Evolutionary conservation across 345 rosid species (phyloP).

Genomic region (Eutrema japonicum): DNA sequence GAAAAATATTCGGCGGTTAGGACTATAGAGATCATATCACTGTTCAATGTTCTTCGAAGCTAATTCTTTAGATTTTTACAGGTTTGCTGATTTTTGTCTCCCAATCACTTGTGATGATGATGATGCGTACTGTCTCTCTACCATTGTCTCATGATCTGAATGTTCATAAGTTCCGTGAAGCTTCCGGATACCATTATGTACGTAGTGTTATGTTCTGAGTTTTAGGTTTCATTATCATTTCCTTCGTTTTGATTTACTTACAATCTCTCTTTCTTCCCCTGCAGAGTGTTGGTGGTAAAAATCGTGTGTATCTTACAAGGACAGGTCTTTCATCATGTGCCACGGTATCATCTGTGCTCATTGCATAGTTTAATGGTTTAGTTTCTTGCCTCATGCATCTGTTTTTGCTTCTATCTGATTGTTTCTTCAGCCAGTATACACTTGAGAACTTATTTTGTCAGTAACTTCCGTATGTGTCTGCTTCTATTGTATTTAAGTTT

Average conservation of each 20-base stretch:
- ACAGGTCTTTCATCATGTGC: slow-evolving; percentile 58
- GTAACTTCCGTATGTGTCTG: background rate
- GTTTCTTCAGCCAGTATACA: slow-evolving; percentile 4
- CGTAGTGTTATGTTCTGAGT: background rate
- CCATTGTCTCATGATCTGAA: slow-evolving; percentile 59
- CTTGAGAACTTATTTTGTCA: background rate
- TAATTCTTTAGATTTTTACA: slow-evolving; percentile 23
- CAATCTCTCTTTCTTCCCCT: slow-evolving; percentile 10
- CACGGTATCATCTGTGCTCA: slow-evolving; percentile 56
- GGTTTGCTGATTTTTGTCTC: slow-evolving; percentile 25
- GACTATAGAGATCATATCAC: background rate
- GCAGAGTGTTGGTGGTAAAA: slow-evolving; percentile 53
- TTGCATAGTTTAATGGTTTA: slow-evolving; percentile 28
- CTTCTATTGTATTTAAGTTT: background rate
- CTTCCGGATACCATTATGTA: slow-evolving; percentile 46
- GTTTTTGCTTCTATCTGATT: slow-evolving; percentile 4
- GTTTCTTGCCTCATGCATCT: slow-evolving; percentile 19
- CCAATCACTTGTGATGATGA: slow-evolving; percentile 35
- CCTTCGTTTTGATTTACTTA: background rate
- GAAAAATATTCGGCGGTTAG: background rate
- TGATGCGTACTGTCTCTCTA: slow-evolving; percentile 57
- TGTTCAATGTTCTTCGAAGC: slow-evolving; percentile 20
- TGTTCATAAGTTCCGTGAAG: slow-evolving; percentile 48
- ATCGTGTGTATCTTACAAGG: slow-evolving; percentile 48
- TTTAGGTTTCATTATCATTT: background rate